Conservation (phyloP, 2,329 filamentous ascomycete species). For the Colletotrichum sp. region DNA sequence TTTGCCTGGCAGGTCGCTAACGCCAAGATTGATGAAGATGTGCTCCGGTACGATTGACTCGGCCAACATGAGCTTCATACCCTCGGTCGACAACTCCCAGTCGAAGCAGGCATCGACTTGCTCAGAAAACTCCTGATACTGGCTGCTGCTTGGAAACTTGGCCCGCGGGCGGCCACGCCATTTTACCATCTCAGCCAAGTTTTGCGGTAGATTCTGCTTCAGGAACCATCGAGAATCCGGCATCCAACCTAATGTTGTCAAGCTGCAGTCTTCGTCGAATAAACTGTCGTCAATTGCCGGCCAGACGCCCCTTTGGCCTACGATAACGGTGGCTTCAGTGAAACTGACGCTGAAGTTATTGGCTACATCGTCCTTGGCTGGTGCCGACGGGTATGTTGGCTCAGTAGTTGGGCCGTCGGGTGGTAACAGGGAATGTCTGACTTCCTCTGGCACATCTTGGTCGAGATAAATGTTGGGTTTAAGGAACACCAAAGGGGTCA, state of each 20-base stretch:
- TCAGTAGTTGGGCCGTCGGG: not conserved
- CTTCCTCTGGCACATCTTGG: constrained; percentile 28
- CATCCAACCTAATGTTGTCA: constrained; percentile 49
- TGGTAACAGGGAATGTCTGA: not conserved
- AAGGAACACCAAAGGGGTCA: constrained; percentile 34
- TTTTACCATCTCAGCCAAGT: constrained; percentile 35
- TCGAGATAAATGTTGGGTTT: constrained; percentile 45
- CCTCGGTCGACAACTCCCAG: constrained; percentile 50
- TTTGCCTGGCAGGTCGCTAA: constrained; percentile 20
- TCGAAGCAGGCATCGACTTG: constrained; percentile 44
- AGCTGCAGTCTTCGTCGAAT: constrained; percentile 44
- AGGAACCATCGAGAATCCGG: constrained; percentile 43
- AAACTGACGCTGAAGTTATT: constrained; percentile 6
- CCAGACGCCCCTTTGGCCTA: constrained; percentile 34
- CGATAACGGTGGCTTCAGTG: constrained; percentile 24
- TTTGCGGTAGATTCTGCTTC: constrained; percentile 34
- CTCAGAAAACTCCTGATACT: constrained; percentile 30
- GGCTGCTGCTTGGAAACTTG: constrained; percentile 5
- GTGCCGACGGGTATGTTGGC: not conserved
- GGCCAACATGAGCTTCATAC: constrained; percentile 34
- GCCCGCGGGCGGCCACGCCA: constrained; percentile 10
- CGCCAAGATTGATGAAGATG: constrained; percentile 42
- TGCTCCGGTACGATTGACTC: constrained; percentile 39
- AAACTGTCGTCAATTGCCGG: constrained; percentile 32
- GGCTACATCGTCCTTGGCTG: not conserved